Percentiles rank a stretch among this genome's conserved stretches.
Evolutionary conservation across 2,329 filamentous ascomycete species (phyloP).

Genomic region (Aspergillus cejpii): DNA sequence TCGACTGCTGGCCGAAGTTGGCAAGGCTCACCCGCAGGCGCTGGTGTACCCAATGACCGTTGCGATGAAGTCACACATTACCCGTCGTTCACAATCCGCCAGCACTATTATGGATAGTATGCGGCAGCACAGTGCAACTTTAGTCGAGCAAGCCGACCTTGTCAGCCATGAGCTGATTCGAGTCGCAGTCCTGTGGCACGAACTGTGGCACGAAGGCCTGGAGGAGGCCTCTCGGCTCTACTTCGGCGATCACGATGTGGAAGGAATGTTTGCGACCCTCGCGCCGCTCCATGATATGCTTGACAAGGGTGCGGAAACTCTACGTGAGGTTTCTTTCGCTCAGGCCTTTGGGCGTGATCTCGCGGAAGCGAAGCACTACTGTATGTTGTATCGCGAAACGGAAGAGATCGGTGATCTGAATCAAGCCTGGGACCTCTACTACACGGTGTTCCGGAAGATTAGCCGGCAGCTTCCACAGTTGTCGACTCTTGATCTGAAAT

Average conservation of each 20-base stretch:
- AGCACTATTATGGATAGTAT: slow-evolving; percentile 96
- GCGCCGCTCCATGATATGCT: slow-evolving; percentile 87
- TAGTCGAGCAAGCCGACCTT: slow-evolving; percentile 91
- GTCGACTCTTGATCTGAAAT: slow-evolving; percentile 86
- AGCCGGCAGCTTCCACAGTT: slow-evolving; percentile 87
- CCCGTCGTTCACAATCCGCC: slow-evolving; percentile 77
- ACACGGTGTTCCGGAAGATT: slow-evolving; percentile 95
- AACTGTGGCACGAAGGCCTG: slow-evolving; percentile 96
- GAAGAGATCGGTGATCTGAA: slow-evolving; percentile 90
- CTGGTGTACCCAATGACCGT: slow-evolving; percentile 96
- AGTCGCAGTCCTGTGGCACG: slow-evolving; percentile 95
- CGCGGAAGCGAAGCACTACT: slow-evolving; percentile 92
- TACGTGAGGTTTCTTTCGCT: slow-evolving; percentile 93
- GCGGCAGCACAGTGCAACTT: slow-evolving; percentile 83
- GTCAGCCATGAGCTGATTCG: slow-evolving; percentile 96
- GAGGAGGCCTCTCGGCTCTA: slow-evolving; percentile 95
- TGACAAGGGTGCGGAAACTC: slow-evolving; percentile 82
- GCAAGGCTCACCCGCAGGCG: slow-evolving; percentile 88
- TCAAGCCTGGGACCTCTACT: slow-evolving; percentile 98
- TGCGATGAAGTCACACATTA: slow-evolving; percentile 91
- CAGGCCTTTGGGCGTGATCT: slow-evolving; percentile 96
- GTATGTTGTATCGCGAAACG: slow-evolving; percentile 82
- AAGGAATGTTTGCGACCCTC: slow-evolving; percentile 91
- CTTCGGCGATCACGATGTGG: slow-evolving; percentile 95
- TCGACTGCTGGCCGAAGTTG: slow-evolving; percentile 84